A percentile compares a stretch with the other conserved stretches of the same genome.
Evolutionary conservation across 192 early-diverging fungal genomes (phyloP).

Genomic region (Coemansia guatemalensis): DNA sequence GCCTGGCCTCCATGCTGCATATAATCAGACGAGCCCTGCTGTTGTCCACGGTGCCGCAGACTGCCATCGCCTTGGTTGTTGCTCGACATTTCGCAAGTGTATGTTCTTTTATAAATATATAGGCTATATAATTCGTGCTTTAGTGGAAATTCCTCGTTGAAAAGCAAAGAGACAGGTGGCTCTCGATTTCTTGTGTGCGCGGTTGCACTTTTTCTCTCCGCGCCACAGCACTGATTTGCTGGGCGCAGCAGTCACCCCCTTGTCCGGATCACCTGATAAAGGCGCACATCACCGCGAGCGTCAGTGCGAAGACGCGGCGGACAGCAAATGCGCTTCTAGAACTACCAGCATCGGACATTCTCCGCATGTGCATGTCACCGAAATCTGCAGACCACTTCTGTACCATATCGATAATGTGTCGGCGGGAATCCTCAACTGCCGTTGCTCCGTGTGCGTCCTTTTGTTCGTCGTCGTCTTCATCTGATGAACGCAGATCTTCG

Average conservation of each 20-base stretch:
- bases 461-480: background rate
- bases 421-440: conserved; percentile 9
- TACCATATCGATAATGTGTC: background rate
- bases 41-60: background rate
- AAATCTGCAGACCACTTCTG: conserved; percentile 3
- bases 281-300: too few relatives aligned
- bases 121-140: too few relatives aligned
- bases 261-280: background rate
- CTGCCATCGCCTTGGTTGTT: background rate
- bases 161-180: too few relatives aligned
- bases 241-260: too few relatives aligned
- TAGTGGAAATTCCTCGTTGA: too few relatives aligned
- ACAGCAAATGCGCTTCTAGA: too few relatives aligned
- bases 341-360: background rate
- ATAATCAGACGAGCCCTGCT: background rate
- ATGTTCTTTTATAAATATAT: too few relatives aligned
- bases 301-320: too few relatives aligned
- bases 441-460: background rate
- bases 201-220: too few relatives aligned
- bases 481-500: conserved; percentile 14
- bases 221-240: too few relatives aligned
- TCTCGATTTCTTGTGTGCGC: too few relatives aligned
- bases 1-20: conserved; percentile 19
- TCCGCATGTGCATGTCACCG: background rate
- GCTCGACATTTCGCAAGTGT: too few relatives aligned